phyloP scores from a whole-genome alignment of 148 eudicot genomes.

The Silene latifolia region DNA sequence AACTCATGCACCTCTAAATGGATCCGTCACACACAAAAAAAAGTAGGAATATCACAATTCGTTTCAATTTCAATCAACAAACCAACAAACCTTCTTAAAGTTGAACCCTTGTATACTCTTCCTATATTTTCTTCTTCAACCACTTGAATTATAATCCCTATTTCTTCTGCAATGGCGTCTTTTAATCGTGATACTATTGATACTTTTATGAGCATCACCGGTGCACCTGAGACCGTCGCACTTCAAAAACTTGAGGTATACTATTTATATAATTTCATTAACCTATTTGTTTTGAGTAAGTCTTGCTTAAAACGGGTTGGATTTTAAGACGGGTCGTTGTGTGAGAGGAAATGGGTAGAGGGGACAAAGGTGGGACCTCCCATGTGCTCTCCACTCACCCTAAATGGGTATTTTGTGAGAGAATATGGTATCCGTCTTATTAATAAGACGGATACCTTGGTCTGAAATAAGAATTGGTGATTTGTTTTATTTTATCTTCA shows the following conservation, averaged over 20 bases:
- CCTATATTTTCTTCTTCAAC: neutral
- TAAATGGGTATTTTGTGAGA: too few relatives aligned
- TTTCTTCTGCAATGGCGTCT: slow-evolving; percentile 42
- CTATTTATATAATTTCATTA: neutral
- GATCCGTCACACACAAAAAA: neutral
- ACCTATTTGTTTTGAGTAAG: too few relatives aligned
- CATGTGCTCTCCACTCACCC: too few relatives aligned
- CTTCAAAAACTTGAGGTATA: slow-evolving; percentile 61
- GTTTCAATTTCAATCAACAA: neutral
- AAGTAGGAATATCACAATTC: neutral
- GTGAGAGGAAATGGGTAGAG: too few relatives aligned
- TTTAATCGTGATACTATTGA: slow-evolving; percentile 69
- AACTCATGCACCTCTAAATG: neutral
- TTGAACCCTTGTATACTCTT: neutral
- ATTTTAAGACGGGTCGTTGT: too few relatives aligned
- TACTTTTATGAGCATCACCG: slow-evolving; percentile 81
- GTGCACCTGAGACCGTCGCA: slow-evolving; percentile 57
- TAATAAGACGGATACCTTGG: too few relatives aligned
- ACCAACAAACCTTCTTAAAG: neutral
- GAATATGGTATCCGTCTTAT: too few relatives aligned
- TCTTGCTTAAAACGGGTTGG: too few relatives aligned
- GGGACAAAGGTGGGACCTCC: too few relatives aligned
- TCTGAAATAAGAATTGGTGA: too few relatives aligned
- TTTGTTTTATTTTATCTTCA: neutral
- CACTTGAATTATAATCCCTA: neutral